Evolutionary conservation across 2,329 filamentous ascomycete species (phyloP).

Genomic region (Fusarium papillatum): DNA sequence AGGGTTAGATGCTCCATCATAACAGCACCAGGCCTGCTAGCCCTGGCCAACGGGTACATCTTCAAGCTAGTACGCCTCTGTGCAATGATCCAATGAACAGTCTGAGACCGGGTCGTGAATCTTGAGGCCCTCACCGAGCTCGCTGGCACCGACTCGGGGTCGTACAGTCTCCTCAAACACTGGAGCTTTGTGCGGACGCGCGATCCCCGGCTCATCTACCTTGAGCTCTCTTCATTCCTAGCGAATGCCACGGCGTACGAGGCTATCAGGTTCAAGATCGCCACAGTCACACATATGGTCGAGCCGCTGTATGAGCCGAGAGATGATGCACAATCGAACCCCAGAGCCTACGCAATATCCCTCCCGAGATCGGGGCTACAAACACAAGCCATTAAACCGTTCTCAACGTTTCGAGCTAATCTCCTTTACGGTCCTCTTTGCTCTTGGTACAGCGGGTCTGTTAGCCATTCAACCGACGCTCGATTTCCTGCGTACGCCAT

Average conservation of each 20-base stretch:
- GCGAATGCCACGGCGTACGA: not conserved
- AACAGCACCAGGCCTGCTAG: not conserved
- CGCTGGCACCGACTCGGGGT: not conserved
- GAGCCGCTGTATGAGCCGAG: not conserved
- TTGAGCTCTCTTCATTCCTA: slow-evolving; percentile 3
- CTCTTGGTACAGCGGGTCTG: not conserved
- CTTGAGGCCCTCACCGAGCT: not conserved
- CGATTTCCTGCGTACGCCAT: not conserved
- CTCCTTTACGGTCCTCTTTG: not conserved
- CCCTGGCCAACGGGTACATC: not conserved
- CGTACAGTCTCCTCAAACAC: not conserved
- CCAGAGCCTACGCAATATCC: not conserved
- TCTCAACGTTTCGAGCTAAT: not conserved
- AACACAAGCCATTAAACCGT: not conserved
- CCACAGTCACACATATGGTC: not conserved
- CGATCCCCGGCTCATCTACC: not conserved
- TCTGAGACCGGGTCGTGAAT: not conserved
- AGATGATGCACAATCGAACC: not conserved
- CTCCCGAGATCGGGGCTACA: not conserved
- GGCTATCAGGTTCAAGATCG: not conserved
- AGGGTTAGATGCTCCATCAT: not conserved
- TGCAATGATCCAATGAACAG: not conserved
- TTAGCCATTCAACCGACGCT: not conserved
- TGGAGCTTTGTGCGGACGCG: not conserved
- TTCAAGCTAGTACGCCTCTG: not conserved